phyloP scores from a whole-genome alignment of 2,329 filamentous ascomycete species.

The Colletotrichum zoysiae region DNA sequence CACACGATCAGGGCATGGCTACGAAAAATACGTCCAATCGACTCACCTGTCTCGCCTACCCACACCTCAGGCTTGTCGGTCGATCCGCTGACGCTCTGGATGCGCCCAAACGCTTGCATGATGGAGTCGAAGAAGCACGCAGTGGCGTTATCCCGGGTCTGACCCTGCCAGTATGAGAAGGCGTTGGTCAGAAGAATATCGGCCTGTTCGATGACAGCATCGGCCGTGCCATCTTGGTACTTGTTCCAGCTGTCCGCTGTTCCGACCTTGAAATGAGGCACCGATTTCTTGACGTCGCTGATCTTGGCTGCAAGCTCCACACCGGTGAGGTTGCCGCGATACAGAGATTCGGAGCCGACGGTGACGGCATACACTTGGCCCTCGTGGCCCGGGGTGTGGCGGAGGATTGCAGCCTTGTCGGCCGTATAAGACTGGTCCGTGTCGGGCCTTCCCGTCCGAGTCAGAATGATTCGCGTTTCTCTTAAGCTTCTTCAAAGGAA shows the following conservation, averaged over 20 bases:
- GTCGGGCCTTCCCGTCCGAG: constrained; percentile 63
- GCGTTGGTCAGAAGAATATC: constrained; percentile 75
- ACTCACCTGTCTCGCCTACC: constrained; percentile 71
- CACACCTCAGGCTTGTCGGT: constrained; percentile 71
- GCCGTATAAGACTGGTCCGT: constrained; percentile 70
- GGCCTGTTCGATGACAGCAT: constrained; percentile 70
- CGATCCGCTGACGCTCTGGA: constrained; percentile 68
- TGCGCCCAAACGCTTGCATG: constrained; percentile 71
- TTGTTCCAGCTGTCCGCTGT: constrained; percentile 83
- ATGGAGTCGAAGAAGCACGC: constrained; percentile 77
- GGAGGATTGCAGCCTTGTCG: constrained; percentile 66
- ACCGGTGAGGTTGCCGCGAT: constrained; percentile 76
- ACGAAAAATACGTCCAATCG: neutral
- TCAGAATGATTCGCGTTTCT: constrained; percentile 3
- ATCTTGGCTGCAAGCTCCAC: constrained; percentile 71
- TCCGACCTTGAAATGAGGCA: constrained; percentile 70
- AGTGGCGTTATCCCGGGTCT: constrained; percentile 65
- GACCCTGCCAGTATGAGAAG: constrained; percentile 80
- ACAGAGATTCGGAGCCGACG: constrained; percentile 78
- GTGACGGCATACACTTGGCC: constrained; percentile 76
- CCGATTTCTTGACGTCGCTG: constrained; percentile 67
- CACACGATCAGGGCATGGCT: neutral
- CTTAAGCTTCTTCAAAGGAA: constrained; percentile 1
- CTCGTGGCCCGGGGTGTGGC: constrained; percentile 61
- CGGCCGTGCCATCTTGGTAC: constrained; percentile 75